Evolutionary conservation across 1,284 basidiomycete species (phyloP), one percentile per base, ranked within the genome.

Genomic region (Ganoderma sinense): DNA sequence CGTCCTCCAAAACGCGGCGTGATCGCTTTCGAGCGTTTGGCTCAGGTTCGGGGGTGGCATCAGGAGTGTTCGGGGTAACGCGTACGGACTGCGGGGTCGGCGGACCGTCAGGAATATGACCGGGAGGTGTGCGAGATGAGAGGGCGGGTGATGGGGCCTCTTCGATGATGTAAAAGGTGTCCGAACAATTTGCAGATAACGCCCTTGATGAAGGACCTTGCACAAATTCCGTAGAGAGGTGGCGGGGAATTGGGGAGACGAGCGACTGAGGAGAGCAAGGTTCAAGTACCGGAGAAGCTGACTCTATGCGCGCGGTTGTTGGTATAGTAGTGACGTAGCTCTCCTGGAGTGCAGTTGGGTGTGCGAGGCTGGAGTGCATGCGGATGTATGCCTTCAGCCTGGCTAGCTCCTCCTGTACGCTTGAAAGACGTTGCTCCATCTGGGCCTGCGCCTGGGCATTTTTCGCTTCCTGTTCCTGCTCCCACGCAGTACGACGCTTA

Each of bases 391-490:
- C 80, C 70, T 85, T 86, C 62, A 93, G 83, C 23, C 80, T 74
- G 26, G 82, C 76, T 65, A 93, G 82, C 75, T 93, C 89, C 71
- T 87, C 84, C 31, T 85, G 86, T 85, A 93, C 85, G 69, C 87
- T 86, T 2, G 82, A 73, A 69, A 93, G 82, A 63, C 85, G 85
- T 29, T 83, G 82, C 75, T 92, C 88, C 81, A 88, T 84, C 75
- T 91, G 88, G 36, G 84, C 85, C 69, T 91, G 87, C 51, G 83
- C 80, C 70, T 88, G 86, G 18, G 80, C 74, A 69, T 83, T 84
- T 75, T 84, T 91, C 13, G 83, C 84, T 78, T 93, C 92, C 71
- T 91, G 89, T 66, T 91, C 89, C 72, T 85, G 83, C 75, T 93
- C 92, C 91, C 92, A 93, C 55, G 83, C 84, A 14, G 85, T 64